phyloP scores from a whole-genome alignment of 768 basidiomycete species.

The Suillus subalutaceus region DNA sequence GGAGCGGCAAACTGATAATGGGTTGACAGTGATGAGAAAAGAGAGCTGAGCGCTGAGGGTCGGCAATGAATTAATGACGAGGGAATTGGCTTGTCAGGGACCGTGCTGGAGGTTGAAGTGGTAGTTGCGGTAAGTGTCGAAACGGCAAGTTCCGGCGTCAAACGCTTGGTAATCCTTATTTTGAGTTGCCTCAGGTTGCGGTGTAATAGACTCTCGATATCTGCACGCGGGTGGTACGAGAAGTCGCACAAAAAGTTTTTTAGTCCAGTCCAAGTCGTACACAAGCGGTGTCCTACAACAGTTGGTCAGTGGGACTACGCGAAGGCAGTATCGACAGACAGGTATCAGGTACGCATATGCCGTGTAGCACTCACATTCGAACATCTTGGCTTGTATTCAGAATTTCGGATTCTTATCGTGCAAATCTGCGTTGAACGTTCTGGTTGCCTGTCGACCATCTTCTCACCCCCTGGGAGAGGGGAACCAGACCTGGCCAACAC shows the following conservation, averaged over 20 bases:
- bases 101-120: too few species aligned
- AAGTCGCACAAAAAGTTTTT: too few species aligned
- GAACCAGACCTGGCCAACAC: neutral
- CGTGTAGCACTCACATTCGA: neutral
- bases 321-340: neutral
- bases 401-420: neutral
- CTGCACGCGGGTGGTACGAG: neutral
- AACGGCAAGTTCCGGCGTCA: too few species aligned
- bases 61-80: too few species aligned
- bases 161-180: too few species aligned
- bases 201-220: neutral
- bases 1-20: too few species aligned
- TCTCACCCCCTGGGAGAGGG: neutral
- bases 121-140: too few species aligned
- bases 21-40: too few species aligned
- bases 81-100: too few species aligned
- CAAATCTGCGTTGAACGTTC: neutral
- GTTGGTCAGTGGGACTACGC: neutral
- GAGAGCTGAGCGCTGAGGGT: too few species aligned
- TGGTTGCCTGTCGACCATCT: neutral
- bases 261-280: neutral
- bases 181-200: neutral
- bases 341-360: neutral
- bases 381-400: neutral
- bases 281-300: neutral